These are phyloP conservation scores for Venturia oleaginea DNA, from an alignment of 2,329 filamentous ascomycete species.

Conservation along the genomic window DNA sequence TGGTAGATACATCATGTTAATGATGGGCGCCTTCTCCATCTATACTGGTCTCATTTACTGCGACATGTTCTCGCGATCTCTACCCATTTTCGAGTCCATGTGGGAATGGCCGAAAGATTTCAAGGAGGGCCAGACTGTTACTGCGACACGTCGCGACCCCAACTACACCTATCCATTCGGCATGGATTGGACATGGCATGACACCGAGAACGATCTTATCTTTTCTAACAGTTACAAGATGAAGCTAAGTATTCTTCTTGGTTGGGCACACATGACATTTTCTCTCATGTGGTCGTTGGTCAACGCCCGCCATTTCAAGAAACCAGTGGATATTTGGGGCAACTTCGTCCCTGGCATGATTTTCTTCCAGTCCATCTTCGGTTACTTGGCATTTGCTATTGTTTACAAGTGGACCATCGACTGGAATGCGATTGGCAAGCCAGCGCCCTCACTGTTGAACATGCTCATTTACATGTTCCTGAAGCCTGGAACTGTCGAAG, in stretches of 20 bases:
- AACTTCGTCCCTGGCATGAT: slow-evolving; percentile 98
- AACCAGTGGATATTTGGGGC: slow-evolving; percentile 89
- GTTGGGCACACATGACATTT: slow-evolving; percentile 98
- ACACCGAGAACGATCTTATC: slow-evolving; percentile 84
- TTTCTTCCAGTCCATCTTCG: slow-evolving; percentile 98
- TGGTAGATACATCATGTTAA: slow-evolving; percentile 93
- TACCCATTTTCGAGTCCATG: slow-evolving; percentile 80
- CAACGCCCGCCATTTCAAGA: slow-evolving; percentile 92
- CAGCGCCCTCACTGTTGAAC: slow-evolving; percentile 84
- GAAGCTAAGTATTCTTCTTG: slow-evolving; percentile 97
- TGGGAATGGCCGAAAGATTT: slow-evolving; percentile 77
- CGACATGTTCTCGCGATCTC: slow-evolving; percentile 88
- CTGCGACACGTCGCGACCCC: slow-evolving; percentile 55
- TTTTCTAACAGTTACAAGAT: slow-evolving; percentile 99
- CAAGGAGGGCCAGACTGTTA: slow-evolving; percentile 53
- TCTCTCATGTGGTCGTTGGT: slow-evolving; percentile 86
- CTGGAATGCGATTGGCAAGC: slow-evolving; percentile 59
- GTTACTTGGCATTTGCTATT: slow-evolving; percentile 88
- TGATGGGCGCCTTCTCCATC: slow-evolving; percentile 96
- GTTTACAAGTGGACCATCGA: slow-evolving; percentile 95
- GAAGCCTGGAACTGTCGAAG: slow-evolving; percentile 63
- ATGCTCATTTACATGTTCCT: slow-evolving; percentile 99
- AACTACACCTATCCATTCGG: slow-evolving; percentile 91
- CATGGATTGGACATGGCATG: slow-evolving; percentile 94
- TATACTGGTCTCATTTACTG: slow-evolving; percentile 98